A percentile compares a stretch with the other conserved stretches of the same genome.
phyloP scores from a whole-genome alignment of 257 asterid species.

The Coffea eugenioides region DNA sequence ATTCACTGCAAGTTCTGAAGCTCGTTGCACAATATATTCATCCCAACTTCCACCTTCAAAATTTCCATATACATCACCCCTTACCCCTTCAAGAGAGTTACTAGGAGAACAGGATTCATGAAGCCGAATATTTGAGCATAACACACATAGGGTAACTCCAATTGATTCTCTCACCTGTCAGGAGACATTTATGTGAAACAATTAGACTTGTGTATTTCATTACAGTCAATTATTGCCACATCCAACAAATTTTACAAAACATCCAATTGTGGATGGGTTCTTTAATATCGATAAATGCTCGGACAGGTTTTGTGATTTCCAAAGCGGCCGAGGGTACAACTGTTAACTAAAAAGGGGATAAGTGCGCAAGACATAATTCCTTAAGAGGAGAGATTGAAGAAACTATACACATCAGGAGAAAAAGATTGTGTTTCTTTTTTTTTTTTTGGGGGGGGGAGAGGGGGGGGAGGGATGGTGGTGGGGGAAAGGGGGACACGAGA shows the following conservation, averaged over 20 bases:
- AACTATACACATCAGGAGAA: background rate
- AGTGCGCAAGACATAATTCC: background rate
- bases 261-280: slow-evolving; percentile 1
- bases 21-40: slow-evolving; percentile 55
- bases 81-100: slow-evolving; percentile 37
- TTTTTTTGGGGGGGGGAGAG: no score
- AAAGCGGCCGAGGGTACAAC: background rate
- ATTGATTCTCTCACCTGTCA: slow-evolving; percentile 95
- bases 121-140: slow-evolving; percentile 91
- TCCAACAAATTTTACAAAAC: background rate
- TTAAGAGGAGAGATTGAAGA: background rate
- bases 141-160: slow-evolving; percentile 81
- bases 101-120: slow-evolving; percentile 42
- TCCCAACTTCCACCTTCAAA: slow-evolving; percentile 56
- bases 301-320: background rate
- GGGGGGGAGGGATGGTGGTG: no score
- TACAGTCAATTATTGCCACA: background rate
- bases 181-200: slow-evolving; percentile 19
- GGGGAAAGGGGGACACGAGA: background rate
- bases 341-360: no score
- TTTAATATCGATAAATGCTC: background rate
- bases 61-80: slow-evolving; percentile 25
- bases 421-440: background rate
- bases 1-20: slow-evolving; percentile 66
- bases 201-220: background rate